Evolutionary conservation across 805 yeast genomes (phyloP), one percentile per base, ranked within the genome.

Genomic region (Candida fluviatilis): DNA sequence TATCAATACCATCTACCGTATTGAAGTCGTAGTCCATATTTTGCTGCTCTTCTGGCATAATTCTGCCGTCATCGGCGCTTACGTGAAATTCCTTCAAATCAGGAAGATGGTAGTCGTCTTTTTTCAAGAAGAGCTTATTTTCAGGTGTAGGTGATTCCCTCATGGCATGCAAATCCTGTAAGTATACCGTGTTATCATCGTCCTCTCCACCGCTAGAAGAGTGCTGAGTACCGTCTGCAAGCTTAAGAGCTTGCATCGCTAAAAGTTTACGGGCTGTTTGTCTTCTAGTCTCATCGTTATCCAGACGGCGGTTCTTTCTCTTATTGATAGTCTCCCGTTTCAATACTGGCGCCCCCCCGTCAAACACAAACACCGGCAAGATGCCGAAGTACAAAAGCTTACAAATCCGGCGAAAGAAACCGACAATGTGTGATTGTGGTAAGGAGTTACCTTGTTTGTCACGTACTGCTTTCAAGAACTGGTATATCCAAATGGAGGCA

Each of bases 401-500:
- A 64, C 98, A 90, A 12, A 93, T 89, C 38, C 99, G 72, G 45
- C 98, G 66, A 58, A 91, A 91, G 52, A 93, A 93, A 6, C 99
- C 99, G n/a, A 89, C 85, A 14, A 93, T 78, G 57, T 93, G 99
- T 0, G 96, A 82, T 43, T 80, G 84, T 21, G 75, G 71, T 42
- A 90, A 58, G 0, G 86, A 76, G 42, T 83, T 77, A 5, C 98
- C 99, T 21, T 84, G 83, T 28, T 76, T 64, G 56, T 89, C 95
- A 48, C 98, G 73, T 16, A 93, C 95, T 1, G 98, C 98, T 57
- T 91, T 93, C 46, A 93, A 67, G 54, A 93, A 93, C 58, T 93
- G 99, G 56, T 93, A 93, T 38, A 93, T 84, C 99, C 99, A 93
- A 46, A 93, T 93, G 2, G 98, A 91, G 1, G 99, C 99, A 69